Percentiles rank a stretch among this genome's conserved stretches.
Conservation (phyloP, 768 basidiomycete genomes). For the Butyriboletus loyo region DNA sequence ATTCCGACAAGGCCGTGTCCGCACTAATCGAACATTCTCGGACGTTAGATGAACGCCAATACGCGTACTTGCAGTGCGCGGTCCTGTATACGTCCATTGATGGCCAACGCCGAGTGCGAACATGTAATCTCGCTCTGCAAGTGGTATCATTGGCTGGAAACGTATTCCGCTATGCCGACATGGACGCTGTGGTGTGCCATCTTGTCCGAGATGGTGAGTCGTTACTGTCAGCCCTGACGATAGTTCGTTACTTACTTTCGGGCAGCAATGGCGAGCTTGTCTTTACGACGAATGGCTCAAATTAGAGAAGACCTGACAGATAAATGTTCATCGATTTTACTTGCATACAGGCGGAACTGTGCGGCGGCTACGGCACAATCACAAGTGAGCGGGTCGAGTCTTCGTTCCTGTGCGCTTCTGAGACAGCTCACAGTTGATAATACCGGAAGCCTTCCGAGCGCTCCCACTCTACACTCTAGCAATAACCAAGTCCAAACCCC, state of each 20-base stretch:
- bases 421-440: slow-evolving; percentile 62
- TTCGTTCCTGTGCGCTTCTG: slow-evolving; percentile 1
- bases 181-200: slow-evolving; percentile 76
- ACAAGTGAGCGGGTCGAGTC: slow-evolving; percentile 53
- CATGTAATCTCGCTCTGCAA: slow-evolving; percentile 80
- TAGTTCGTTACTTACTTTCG: background rate
- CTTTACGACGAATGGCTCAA: slow-evolving; percentile 57
- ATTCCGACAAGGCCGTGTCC: slow-evolving; percentile 78
- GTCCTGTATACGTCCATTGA: slow-evolving; percentile 76
- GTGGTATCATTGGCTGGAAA: slow-evolving; percentile 83
- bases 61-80: slow-evolving; percentile 83
- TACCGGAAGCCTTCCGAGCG: slow-evolving; percentile 89
- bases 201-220: slow-evolving; percentile 73
- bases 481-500: slow-evolving; percentile 82
- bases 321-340: slow-evolving; percentile 72
- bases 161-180: slow-evolving; percentile 88
- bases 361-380: slow-evolving; percentile 72
- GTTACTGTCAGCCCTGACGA: slow-evolving; percentile 1
- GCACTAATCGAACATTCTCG: slow-evolving; percentile 72
- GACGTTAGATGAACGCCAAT: slow-evolving; percentile 63
- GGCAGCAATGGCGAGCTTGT: slow-evolving; percentile 67
- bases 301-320: slow-evolving; percentile 86
- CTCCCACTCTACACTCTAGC: slow-evolving; percentile 80
- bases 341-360: slow-evolving; percentile 87
- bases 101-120: slow-evolving; percentile 82